Evolutionary conservation across 495 filamentous ascomycete species (phyloP).

Genomic region (Aspergillus olivimuriae): DNA sequence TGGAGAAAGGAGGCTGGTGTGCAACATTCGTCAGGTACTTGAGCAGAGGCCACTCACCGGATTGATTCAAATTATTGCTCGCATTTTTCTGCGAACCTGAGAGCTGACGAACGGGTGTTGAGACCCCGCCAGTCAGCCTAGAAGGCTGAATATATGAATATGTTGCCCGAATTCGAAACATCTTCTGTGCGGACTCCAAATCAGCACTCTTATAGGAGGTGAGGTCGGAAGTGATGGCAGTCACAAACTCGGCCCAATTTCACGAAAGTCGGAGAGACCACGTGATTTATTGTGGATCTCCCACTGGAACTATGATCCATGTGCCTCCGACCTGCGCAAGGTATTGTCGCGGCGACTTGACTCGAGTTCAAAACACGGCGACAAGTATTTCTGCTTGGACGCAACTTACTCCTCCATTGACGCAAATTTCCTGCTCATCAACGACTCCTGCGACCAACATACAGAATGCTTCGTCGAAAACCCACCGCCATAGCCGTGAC

Average conservation of each 20-base stretch:
- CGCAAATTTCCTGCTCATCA: not conserved
- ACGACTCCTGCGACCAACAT: not conserved
- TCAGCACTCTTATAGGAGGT: not conserved
- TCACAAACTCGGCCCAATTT: no score
- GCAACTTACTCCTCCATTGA: no score
- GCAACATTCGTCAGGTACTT: no score
- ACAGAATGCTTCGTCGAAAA: conserved; percentile 70
- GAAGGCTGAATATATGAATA: conserved; percentile 12
- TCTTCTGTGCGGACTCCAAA: conserved; percentile 9
- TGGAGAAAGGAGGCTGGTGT: not conserved
- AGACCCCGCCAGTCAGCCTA: conserved; percentile 9
- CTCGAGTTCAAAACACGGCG: no score
- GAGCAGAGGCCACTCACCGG: conserved; percentile 14
- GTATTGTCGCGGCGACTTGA: no score
- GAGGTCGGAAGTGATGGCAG: no score
- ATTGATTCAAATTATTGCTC: conserved; percentile 13
- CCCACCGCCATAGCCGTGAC: conserved; percentile 74
- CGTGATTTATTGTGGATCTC: no score
- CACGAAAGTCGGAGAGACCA: no score
- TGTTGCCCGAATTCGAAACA: conserved; percentile 27
- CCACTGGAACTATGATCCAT: no score
- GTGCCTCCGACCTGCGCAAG: no score
- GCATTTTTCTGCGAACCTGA: conserved; percentile 20
- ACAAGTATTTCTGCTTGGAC: no score
- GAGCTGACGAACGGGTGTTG: conserved; percentile 22